These are phyloP conservation scores for Penicillium salamii DNA, from an alignment of 495 filamentous ascomycete genomes.

Conservation along the genomic window DNA sequence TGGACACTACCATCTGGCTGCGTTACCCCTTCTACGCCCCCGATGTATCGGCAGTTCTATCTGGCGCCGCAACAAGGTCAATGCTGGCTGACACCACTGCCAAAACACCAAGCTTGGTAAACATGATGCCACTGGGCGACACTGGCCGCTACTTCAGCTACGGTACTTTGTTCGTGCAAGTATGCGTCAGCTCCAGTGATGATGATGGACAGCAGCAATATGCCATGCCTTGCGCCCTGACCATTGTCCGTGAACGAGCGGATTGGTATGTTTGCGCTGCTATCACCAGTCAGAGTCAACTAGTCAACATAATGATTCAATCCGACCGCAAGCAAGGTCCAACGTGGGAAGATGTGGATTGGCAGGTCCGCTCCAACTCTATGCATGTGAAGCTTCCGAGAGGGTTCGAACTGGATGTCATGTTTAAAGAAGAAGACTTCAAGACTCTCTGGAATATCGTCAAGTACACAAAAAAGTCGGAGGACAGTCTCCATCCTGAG, in stretches of 20 bases:
- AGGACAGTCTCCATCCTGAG: constrained; percentile 61
- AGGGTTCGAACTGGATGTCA: constrained; percentile 64
- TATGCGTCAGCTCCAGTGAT: constrained; percentile 62
- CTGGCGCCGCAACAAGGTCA: constrained; percentile 54
- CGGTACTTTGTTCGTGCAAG: constrained; percentile 67
- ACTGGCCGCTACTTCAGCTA: constrained; percentile 68
- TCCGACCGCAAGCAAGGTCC: constrained; percentile 62
- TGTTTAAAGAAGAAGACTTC: constrained; percentile 71
- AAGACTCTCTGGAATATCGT: constrained; percentile 74
- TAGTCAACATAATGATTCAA: constrained; percentile 72
- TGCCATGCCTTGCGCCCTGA: constrained; percentile 67
- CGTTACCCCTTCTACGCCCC: constrained; percentile 66
- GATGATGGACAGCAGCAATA: constrained; percentile 58
- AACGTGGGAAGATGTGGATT: constrained; percentile 76
- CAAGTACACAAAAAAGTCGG: constrained; percentile 72
- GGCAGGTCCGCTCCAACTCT: constrained; percentile 60
- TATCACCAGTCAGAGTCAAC: constrained; percentile 72
- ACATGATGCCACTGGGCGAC: constrained; percentile 74
- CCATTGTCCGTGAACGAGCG: constrained; percentile 64
- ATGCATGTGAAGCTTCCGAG: constrained; percentile 66
- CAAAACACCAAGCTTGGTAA: constrained; percentile 47
- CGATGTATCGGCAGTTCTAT: constrained; percentile 63
- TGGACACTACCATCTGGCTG: constrained; percentile 74
- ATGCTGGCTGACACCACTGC: constrained; percentile 37
- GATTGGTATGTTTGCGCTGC: constrained; percentile 65